Conservation (phyloP, 495 filamentous ascomycete species). For the Zalerion maritima region DNA sequence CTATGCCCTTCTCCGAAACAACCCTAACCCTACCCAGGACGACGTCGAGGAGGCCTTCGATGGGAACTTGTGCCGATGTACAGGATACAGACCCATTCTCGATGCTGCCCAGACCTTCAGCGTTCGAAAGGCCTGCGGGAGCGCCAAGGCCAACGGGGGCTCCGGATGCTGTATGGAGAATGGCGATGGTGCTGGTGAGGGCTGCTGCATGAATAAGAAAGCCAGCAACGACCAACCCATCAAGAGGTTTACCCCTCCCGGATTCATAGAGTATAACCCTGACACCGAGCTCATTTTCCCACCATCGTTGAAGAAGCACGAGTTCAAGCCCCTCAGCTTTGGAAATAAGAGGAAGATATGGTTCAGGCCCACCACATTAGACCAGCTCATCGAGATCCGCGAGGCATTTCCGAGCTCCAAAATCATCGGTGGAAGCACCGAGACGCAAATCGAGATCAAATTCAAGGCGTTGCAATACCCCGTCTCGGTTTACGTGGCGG, state of each 20-base stretch:
- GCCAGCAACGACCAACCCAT: conserved; percentile 34
- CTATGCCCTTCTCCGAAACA: conserved; percentile 70
- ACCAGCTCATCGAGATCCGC: conserved; percentile 87
- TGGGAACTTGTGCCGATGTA: conserved; percentile 91
- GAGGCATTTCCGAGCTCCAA: conserved; percentile 72
- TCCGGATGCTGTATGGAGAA: conserved; percentile 58
- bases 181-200: conserved; percentile 23
- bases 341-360: conserved; percentile 92
- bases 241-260: conserved; percentile 62
- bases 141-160: conserved; percentile 44
- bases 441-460: conserved; percentile 96
- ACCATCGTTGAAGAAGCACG: conserved; percentile 63
- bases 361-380: conserved; percentile 76
- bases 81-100: conserved; percentile 85
- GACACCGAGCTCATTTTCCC: conserved; percentile 95
- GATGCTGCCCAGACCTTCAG: conserved; percentile 77
- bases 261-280: conserved; percentile 85
- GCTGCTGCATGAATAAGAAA: conserved; percentile 43
- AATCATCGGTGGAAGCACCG: conserved; percentile 87
- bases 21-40: conserved; percentile 49
- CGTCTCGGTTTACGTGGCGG: conserved; percentile 80
- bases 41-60: conserved; percentile 85
- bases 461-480: conserved; percentile 91
- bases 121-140: conserved; percentile 35
- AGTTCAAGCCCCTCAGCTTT: conserved; percentile 68